Conservation (phyloP, 768 basidiomycete species). For the Naganishia kalamii region DNA sequence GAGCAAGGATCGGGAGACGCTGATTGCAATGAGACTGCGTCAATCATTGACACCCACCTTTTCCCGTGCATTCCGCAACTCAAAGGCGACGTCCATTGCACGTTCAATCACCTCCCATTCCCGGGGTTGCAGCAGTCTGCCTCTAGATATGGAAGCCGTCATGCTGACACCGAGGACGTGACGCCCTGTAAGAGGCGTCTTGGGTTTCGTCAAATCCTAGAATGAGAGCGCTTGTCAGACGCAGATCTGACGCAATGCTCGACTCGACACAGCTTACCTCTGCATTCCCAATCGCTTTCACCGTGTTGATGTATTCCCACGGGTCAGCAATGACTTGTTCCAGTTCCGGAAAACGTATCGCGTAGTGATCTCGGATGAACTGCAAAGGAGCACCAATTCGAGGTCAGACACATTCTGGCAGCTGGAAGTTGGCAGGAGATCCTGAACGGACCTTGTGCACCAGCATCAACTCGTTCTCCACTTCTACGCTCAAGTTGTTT, state of each 20-base stretch:
- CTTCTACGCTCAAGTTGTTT: conserved; percentile 94
- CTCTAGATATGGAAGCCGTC: conserved; percentile 84
- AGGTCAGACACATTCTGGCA: background rate
- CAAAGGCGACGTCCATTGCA: conserved; percentile 82
- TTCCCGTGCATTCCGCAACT: conserved; percentile 80
- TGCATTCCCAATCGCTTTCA: conserved; percentile 79
- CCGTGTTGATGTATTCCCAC: conserved; percentile 83
- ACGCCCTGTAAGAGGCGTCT: conserved; percentile 75
- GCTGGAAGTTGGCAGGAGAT: background rate
- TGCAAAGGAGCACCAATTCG: conserved; percentile 38
- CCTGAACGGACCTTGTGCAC: conserved; percentile 73
- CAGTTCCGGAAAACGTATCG: conserved; percentile 88
- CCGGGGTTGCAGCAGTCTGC: conserved; percentile 60
- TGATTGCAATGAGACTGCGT: too few relatives aligned
- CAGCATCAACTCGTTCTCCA: conserved; percentile 94
- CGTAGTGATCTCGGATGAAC: conserved; percentile 98
- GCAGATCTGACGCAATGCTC: conserved; percentile 6
- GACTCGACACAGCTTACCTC: conserved; percentile 18
- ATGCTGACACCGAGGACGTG: conserved; percentile 87
- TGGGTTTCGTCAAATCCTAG: conserved; percentile 72
- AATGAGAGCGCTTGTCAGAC: background rate
- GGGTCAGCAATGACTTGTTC: conserved; percentile 92
- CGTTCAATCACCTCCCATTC: conserved; percentile 75
- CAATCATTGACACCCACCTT: conserved; percentile 56
- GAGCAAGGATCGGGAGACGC: background rate